Conservation (phyloP, 2,329 filamentous ascomycete species). For the Aphanocladium album region DNA sequence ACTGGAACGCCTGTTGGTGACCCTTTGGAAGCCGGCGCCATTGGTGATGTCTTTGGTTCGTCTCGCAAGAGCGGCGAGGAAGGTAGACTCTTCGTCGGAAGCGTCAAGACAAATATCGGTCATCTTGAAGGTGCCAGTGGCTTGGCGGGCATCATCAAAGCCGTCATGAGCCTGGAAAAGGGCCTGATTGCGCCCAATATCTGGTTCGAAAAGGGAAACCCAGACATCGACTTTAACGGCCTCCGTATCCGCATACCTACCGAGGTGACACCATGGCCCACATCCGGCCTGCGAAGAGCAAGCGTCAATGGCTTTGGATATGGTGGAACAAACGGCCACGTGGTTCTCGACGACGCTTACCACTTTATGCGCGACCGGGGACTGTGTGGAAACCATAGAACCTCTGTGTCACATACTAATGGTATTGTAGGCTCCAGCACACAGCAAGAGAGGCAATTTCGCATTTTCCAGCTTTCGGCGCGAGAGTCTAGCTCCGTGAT, state of each 20-base stretch:
- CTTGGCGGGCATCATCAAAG: constrained; percentile 23
- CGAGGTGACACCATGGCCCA: constrained; percentile 16
- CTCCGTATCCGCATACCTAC: constrained; percentile 21
- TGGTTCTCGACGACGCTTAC: background rate
- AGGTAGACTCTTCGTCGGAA: background rate
- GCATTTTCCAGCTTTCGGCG: too few relatives aligned
- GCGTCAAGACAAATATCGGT: constrained; percentile 26
- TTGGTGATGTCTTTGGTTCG: constrained; percentile 16
- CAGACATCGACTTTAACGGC: constrained; percentile 19
- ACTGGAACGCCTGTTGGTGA: constrained; percentile 31
- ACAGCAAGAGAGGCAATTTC: too few relatives aligned
- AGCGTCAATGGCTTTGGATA: constrained; percentile 8
- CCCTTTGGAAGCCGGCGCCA: constrained; percentile 22
- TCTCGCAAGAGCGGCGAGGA: background rate
- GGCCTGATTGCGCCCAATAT: background rate
- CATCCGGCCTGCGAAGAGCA: constrained; percentile 1
- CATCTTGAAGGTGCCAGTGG: constrained; percentile 24
- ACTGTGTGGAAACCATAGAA: too few relatives aligned
- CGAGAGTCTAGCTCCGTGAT: too few relatives aligned
- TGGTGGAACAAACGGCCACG: constrained; percentile 1
- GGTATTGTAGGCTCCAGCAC: too few relatives aligned
- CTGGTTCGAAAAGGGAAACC: background rate
- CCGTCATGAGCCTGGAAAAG: constrained; percentile 18
- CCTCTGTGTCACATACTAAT: too few relatives aligned
- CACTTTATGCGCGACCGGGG: too few relatives aligned